A percentile compares a stretch with the other conserved stretches of the same genome.
phyloP scores from a whole-genome alignment of 305 asterid species.

The Andrographis paniculata region DNA sequence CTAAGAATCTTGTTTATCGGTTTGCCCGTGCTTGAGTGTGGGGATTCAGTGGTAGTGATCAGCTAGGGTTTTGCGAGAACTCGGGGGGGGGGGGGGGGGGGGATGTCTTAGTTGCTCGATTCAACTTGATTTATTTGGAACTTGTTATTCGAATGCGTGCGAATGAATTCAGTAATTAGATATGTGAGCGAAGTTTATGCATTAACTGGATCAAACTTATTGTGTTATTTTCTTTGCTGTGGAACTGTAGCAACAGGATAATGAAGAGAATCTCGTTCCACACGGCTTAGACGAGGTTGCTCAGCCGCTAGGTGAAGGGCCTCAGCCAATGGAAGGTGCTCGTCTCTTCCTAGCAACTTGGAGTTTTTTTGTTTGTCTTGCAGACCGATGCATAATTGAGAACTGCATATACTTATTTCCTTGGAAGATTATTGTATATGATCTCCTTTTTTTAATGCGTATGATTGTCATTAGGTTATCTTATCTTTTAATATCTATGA shows the following conservation, averaged over 20 bases:
- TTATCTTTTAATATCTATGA: neutral
- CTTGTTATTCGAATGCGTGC: slow-evolving; percentile 15
- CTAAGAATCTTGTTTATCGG: slow-evolving; percentile 9
- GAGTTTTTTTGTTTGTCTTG: slow-evolving; percentile 10
- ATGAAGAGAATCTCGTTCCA: slow-evolving; percentile 69
- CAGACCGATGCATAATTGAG: slow-evolving; percentile 12
- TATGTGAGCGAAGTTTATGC: slow-evolving; percentile 17
- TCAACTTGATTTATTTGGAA: slow-evolving; percentile 15
- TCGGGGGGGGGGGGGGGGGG: slow-evolving; percentile 20
- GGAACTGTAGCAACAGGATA: slow-evolving; percentile 49
- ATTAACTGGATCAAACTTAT: slow-evolving; percentile 28
- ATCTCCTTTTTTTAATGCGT: neutral
- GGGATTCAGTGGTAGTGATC: slow-evolving; percentile 34
- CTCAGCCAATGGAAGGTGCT: slow-evolving; percentile 95
- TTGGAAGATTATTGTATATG: slow-evolving; percentile 11
- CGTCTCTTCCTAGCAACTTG: slow-evolving; percentile 16
- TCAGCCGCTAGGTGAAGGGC: slow-evolving; percentile 81
- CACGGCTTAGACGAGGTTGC: slow-evolving; percentile 75
- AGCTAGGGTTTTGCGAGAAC: slow-evolving; percentile 52
- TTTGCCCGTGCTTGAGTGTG: slow-evolving; percentile 19
- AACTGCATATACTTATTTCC: neutral
- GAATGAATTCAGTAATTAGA: slow-evolving; percentile 15
- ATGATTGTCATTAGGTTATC: slow-evolving; percentile 6
- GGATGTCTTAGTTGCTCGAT: slow-evolving; percentile 29
- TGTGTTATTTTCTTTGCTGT: slow-evolving; percentile 6